Evolutionary conservation across 108 stramenopile species (phyloP), one percentile per base, ranked within the genome.

Genomic region (Cyclotella cryptica): DNA sequence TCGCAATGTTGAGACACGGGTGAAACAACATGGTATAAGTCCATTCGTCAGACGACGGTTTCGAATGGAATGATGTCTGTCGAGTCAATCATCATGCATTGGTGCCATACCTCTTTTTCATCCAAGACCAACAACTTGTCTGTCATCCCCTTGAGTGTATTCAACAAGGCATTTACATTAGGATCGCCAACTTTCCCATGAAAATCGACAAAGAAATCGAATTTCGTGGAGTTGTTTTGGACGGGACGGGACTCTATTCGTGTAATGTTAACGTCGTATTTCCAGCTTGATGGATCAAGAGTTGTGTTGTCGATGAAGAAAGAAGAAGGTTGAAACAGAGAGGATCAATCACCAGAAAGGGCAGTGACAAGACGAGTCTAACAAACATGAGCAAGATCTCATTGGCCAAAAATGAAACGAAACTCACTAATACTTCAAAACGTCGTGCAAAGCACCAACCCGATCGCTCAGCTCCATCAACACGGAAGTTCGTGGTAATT

Each of bases 211-310:
- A 86, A 93, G 71, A 96, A 94, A 62, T 94, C 92, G 66, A 98
- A 96, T 46, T 73, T 82, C 3, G 47, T 39, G 19, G 27, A 43
- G 28, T 24, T 74, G 43, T 24, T 26, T 80, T 30, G 94, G 94
- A 55, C 93, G 87, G 52, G 96, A 55, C 95, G 88, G 28, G 89
- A 90, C 79, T 98, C 98, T 30, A 98, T 96, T 24, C 96, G 82
- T 17, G 93, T 89, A 47, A 98, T 79, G 76, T 96, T 96, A 51
- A 98, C 79, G 60, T 97, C 94, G 73, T 94, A 92, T 71, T 97
- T 96, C 93, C 95, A 96, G 65, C 81, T 82, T 44, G 3, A 45
- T 61, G 22, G 17, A 24, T 53, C 24, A 15, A 29, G 19, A 14
- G 9, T 21, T 21, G 10, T 14, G 10, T 42, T 45, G 43, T 46